Evolutionary conservation across 2,329 filamentous ascomycete genomes (phyloP).

Genomic region (Fusarium sp.): DNA sequence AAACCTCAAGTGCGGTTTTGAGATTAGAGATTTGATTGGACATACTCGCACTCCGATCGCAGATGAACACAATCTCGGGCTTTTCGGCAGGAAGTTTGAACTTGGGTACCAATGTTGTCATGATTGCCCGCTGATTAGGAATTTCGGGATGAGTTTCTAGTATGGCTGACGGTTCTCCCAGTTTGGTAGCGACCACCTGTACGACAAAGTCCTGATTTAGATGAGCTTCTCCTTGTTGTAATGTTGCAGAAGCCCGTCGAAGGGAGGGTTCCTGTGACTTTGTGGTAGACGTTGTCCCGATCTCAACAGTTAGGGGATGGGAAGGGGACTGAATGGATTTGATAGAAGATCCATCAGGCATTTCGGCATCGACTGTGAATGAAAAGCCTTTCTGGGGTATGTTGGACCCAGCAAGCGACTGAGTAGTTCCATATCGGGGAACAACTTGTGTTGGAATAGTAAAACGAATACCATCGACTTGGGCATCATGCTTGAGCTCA

Average conservation of each 20-base stretch:
- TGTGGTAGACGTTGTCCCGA: constrained; percentile 65
- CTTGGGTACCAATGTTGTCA: constrained; percentile 77
- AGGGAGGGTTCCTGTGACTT: constrained; percentile 62
- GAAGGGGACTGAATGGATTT: constrained; percentile 73
- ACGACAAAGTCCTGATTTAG: constrained; percentile 76
- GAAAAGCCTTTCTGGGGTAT: constrained; percentile 36
- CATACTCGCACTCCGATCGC: constrained; percentile 79
- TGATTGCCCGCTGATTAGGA: constrained; percentile 72
- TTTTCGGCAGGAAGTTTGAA: constrained; percentile 69
- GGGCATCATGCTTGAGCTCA: constrained; percentile 78
- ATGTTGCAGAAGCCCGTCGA: constrained; percentile 70
- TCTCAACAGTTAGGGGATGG: constrained; percentile 73
- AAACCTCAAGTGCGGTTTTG: constrained; percentile 68
- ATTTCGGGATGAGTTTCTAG: constrained; percentile 74
- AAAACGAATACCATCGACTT: constrained; percentile 74
- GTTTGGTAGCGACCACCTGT: constrained; percentile 70
- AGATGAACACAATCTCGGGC: constrained; percentile 77
- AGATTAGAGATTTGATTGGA: constrained; percentile 64
- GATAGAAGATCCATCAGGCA: constrained; percentile 68
- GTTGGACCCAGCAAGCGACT: constrained; percentile 14
- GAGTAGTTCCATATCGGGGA: constrained; percentile 68
- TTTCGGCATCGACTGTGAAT: constrained; percentile 53
- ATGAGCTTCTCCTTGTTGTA: constrained; percentile 64
- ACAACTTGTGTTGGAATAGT: constrained; percentile 76
- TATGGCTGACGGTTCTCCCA: constrained; percentile 71